These are phyloP conservation scores for Moricandia arvensis DNA, from an alignment of 345 rosid species.

Conservation along the genomic window DNA sequence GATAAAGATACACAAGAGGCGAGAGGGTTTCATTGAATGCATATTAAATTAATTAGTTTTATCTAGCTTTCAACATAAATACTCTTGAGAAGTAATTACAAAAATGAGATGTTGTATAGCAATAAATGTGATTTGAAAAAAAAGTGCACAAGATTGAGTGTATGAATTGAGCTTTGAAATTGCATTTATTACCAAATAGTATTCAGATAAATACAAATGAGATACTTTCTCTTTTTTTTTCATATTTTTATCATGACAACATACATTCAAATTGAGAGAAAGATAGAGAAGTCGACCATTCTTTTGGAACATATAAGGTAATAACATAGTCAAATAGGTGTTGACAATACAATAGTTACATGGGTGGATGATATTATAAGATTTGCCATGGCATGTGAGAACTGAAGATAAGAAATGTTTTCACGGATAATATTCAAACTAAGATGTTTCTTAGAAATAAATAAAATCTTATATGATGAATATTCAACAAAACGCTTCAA, in stretches of 20 bases:
- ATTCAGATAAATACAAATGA: slow-evolving; percentile 28
- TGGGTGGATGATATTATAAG: slow-evolving; percentile 13
- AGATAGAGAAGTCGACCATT: not conserved
- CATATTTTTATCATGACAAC: not conserved
- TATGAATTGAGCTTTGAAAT: slow-evolving; percentile 33
- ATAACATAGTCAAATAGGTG: not conserved
- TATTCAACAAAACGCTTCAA: not conserved
- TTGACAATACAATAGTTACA: not conserved
- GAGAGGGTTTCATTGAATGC: slow-evolving; percentile 18
- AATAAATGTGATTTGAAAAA: slow-evolving; percentile 31
- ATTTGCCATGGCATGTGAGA: slow-evolving; percentile 4
- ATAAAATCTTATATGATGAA: not conserved
- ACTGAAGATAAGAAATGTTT: not conserved
- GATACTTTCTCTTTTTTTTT: not conserved
- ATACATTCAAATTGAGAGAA: not conserved
- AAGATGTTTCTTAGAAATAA: not conserved
- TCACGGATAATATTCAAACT: not conserved
- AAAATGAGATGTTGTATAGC: slow-evolving; percentile 17
- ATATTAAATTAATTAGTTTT: slow-evolving; percentile 21
- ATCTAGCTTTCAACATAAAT: slow-evolving; percentile 34
- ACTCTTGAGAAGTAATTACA: not conserved
- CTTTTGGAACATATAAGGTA: not conserved
- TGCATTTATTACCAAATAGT: slow-evolving; percentile 37
- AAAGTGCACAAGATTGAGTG: slow-evolving; percentile 29
- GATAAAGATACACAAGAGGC: slow-evolving; percentile 2